Evolutionary conservation across 169 alveolate genomes (phyloP).

Genomic region (Plasmodium gonderi): DNA sequence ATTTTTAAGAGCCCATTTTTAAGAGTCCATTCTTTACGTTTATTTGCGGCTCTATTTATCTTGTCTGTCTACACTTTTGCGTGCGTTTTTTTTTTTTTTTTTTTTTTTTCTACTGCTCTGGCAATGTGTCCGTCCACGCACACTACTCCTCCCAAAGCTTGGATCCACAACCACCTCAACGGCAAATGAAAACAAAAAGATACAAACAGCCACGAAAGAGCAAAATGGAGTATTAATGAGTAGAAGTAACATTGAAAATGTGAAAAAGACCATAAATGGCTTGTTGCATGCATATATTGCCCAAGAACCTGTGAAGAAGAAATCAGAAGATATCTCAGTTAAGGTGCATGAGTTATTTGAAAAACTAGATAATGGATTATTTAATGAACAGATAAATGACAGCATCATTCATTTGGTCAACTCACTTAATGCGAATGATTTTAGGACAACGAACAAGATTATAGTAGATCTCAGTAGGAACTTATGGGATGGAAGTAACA

Average conservation of each 20-base stretch:
- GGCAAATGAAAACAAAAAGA: slow-evolving; percentile 78
- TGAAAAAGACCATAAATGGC: slow-evolving; percentile 59
- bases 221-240: slow-evolving; percentile 80
- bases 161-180: slow-evolving; percentile 81
- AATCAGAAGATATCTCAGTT: slow-evolving; percentile 79
- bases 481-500: slow-evolving; percentile 86
- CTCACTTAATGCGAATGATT: slow-evolving; percentile 83
- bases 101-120: not conserved
- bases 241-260: slow-evolving; percentile 75
- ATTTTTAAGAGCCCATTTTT: no score
- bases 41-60: no score
- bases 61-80: no score
- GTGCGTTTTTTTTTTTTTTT: not conserved
- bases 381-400: slow-evolving; percentile 83
- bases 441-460: slow-evolving; percentile 82
- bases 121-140: not conserved
- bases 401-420: slow-evolving; percentile 80
- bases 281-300: slow-evolving; percentile 43
- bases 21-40: no score
- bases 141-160: slow-evolving; percentile 26
- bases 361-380: slow-evolving; percentile 81
- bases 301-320: slow-evolving; percentile 75
- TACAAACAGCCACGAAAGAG: slow-evolving; percentile 77
- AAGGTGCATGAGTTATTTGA: slow-evolving; percentile 83
- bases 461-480: slow-evolving; percentile 84